Evolutionary conservation across 2,329 filamentous ascomycete species (phyloP).

Genomic region (Colletotrichum limetticola): DNA sequence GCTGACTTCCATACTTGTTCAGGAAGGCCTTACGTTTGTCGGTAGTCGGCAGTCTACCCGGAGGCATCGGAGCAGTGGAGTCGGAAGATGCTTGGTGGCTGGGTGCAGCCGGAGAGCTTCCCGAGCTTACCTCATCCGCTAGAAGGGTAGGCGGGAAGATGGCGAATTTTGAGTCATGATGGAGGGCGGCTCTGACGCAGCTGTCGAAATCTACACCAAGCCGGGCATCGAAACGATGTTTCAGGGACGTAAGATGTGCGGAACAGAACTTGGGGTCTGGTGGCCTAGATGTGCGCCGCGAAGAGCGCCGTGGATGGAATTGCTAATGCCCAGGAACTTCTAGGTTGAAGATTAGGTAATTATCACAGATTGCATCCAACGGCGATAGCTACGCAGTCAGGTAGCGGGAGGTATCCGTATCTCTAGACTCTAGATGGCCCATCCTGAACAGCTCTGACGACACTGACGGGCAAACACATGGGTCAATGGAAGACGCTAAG

Average conservation of each 20-base stretch:
- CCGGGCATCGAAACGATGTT: neutral
- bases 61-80: neutral
- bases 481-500: conserved; percentile 31
- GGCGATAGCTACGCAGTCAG: neutral
- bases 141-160: neutral
- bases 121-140: neutral
- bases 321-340: neutral
- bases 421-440: neutral
- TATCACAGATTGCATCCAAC: neutral
- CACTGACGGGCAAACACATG: conserved; percentile 26
- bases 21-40: neutral
- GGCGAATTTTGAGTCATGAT: conserved; percentile 31
- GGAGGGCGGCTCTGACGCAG: conserved; percentile 28
- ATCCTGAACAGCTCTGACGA: conserved; percentile 9
- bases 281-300: neutral
- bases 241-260: conserved; percentile 28
- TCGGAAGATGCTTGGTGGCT: neutral
- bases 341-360: conserved; percentile 11
- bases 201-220: neutral
- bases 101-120: neutral
- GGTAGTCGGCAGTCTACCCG: neutral
- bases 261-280: neutral
- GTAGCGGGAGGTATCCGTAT: neutral
- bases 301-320: too few relatives aligned
- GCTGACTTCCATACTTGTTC: too few relatives aligned